Base-by-base conservation (phyloP, 1,284 basidiomycete genomes). In the Sanghuangporus baumii region DNA sequence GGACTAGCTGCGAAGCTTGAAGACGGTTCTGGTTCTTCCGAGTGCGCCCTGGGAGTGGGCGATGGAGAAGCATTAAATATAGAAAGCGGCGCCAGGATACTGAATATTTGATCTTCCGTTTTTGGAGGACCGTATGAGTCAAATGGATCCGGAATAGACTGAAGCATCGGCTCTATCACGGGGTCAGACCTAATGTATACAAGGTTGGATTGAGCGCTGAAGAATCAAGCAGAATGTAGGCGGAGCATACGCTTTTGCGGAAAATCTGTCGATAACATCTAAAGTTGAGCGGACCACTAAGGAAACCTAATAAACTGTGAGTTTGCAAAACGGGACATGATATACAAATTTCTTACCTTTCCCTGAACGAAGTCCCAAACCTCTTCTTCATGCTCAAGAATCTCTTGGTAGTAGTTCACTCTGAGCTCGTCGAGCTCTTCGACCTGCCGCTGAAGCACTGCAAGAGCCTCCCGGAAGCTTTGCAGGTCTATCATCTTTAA, bases 321-420 rank as follows among this genome's bases (percentile, higher is more conserved):
- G 8, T 2, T n/a, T n/a, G 2, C 43, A 18, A 8, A 52, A 40
- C 34, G 34, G 26, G 36, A 57, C 23, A 59, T 36, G 18, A 43
- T 31, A 48, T 26, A 18, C n/a, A 18, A 37, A 14, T 41, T 31
- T 31, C 78, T 66, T 66, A 91, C 88, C 78, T 94, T 94, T 66
- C 81, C 83, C 70, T 95, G 86, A 11, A 97, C 91, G 14, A 87
- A 86, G 69, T 94, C 86, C 96, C 96, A 98, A 6, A 93, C 87
- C 75, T 95, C 88, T 69, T 96, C 93, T 75, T 98, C 95, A 67
- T 94, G 93, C 63, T 94, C 92, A 59, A 96, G 77, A 60, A 96
- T 94, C 68, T 96, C 91, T 67, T 86, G 83, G 71, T 95, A 95
- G 75, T 95, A 92, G 9, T 83, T 79, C 3, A 76, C 82, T 71